Evolutionary conservation across 2,329 filamentous ascomycete species (phyloP), one percentile per base, ranked within the genome.

Genomic region (Teratosphaeria destructans): DNA sequence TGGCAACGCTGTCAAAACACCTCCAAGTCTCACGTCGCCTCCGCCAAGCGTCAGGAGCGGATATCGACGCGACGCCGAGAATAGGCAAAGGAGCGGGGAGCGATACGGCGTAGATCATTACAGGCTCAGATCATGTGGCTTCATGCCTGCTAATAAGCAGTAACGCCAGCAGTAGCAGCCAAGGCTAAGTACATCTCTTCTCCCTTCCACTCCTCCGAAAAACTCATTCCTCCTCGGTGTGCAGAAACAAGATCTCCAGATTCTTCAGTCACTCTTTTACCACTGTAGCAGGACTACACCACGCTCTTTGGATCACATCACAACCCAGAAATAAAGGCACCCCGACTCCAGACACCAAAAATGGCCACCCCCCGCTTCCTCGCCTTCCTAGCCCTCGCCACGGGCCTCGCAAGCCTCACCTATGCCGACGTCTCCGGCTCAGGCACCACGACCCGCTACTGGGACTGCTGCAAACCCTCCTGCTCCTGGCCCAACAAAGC

Each of bases 391-490:
- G 64, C 67, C 54, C 62, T 70, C 56, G 58, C 63, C 60, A 61
- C 66, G 29, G 67, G 64, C 57, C 60, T 67, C 39, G 62, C 63
- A 54, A 62, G 57, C 56, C 39, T 70, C 26, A 52, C 62, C 26
- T 61, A 56, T 23, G 67, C 68, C 29, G 57, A 61, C n/a, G 63
- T 61, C 49, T 67, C 67, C 43, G 68, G 68, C 52, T 64, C 68
- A 26, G 73, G 72, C 47, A 65, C 57, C 29, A 74, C 72, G 34
- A 74, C 71, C 47, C 65, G 70, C 55, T 72, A 73, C 62, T 74
- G 82, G 81, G 85, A 88, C 71, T 88, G 86, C 76, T 88, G 85
- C 76, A 89, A 89, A 77, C 81, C 85, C 27, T 85, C 83, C 23
- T 88, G 85, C 70, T 77, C 78, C 3, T 79, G 85, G 85, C 70